Conservation (phyloP, 2,329 filamentous ascomycete species). For the Fusarium sp. region DNA sequence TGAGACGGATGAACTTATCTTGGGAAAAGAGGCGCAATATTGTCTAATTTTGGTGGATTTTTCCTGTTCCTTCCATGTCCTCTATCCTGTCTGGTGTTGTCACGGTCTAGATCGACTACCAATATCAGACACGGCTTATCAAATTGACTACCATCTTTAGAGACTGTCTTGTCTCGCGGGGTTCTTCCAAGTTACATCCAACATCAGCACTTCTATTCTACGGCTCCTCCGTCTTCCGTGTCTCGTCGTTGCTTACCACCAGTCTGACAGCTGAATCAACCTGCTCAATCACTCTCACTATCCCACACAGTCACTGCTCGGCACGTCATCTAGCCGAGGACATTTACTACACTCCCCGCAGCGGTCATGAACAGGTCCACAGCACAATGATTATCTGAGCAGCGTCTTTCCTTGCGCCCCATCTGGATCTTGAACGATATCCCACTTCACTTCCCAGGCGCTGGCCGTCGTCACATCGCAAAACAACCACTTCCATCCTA, state of each 20-base stretch:
- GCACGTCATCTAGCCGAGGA: neutral
- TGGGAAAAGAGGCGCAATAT: neutral
- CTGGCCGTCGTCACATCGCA: neutral
- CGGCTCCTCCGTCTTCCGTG: neutral
- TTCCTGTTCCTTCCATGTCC: too few species aligned
- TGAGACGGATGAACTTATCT: constrained; percentile 13
- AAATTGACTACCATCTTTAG: neutral
- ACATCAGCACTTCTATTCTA: constrained; percentile 2
- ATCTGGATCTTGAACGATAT: too few species aligned
- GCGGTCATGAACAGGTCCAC: neutral
- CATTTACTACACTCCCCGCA: neutral
- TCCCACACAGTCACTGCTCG: neutral
- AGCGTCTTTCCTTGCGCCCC: neutral
- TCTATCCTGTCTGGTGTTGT: neutral
- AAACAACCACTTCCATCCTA: neutral
- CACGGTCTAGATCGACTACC: neutral
- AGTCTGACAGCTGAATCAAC: constrained; percentile 10
- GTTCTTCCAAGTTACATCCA: constrained; percentile 1
- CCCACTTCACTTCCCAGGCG: neutral
- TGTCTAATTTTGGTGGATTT: neutral
- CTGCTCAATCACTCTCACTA: constrained; percentile 37
- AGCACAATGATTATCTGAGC: constrained; percentile 12
- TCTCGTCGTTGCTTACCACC: neutral
- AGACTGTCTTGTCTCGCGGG: constrained; percentile 1
- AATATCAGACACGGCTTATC: constrained; percentile 11